Base-by-base conservation (phyloP, 2,329 filamentous ascomycete genomes). In the Amauroascus verrucosus region DNA sequence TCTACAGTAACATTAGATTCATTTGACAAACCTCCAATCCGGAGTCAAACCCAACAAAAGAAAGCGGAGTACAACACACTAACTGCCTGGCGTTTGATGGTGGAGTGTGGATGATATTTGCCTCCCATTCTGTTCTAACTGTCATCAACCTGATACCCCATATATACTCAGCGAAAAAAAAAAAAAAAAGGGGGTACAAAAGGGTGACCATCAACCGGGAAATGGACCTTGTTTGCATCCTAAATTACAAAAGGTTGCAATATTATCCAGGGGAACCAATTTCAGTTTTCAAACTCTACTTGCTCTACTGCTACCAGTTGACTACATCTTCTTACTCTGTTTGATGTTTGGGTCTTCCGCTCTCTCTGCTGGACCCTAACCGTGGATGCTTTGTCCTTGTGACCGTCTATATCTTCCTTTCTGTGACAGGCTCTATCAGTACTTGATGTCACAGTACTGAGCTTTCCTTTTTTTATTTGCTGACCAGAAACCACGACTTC, bases 361-460 rank as follows among this genome's bases (percentile, higher is more conserved):
- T 48, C n/a, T 38, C 22, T 28, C 30, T 20, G 18, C 35, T 18
- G 20, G 35, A 28, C 22, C 37, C 26, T 33, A 32, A 22, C 37
- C 30, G 20, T 43, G 48, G 48, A 43, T 50, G 48, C 37, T 30
- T 37, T 50, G 30, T 50, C 48, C 35, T 41, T 33, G 24, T 41
- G 13, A 3, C 14, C 14, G 32, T 35, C 32, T 11, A 14, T 35
- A 6, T 6, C 32, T 8, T 30, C 22, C 26, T 30, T 30, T 40
- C 35, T 40, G 2, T 35, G 14, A 35, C n/a, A 20, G 37, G 33
- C 33, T 48, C 33, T n/a, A 22, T 32, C 46, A 48, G 46, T 48
- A 48, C 46, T 48, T 38, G 33, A 38, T 30, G 46, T 48, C 2
- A 28, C 33, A 35, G 46, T 48, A 48, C 46, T 48, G 46, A 38